phyloP scores from a whole-genome alignment of 352 stramenopile genomes.

The Peronospora farinosa region DNA sequence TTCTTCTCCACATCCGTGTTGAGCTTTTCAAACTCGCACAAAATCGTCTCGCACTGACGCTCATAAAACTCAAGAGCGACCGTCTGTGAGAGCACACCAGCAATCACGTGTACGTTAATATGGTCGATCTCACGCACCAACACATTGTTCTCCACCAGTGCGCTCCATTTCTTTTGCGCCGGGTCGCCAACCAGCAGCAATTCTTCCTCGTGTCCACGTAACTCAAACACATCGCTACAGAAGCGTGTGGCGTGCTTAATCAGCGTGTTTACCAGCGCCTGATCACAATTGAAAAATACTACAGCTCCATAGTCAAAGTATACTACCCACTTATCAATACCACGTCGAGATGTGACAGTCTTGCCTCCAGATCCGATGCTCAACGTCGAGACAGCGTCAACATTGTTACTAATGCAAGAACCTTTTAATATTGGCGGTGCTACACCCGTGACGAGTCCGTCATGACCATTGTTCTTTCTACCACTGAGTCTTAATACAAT shows the following conservation, averaged over 20 bases:
- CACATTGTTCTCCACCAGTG: slow-evolving; percentile 80
- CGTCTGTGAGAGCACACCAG: slow-evolving; percentile 92
- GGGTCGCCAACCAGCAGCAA: slow-evolving; percentile 67
- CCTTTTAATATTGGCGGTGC: slow-evolving; percentile 15
- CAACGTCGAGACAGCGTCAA: slow-evolving; percentile 37
- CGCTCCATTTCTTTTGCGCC: slow-evolving; percentile 65
- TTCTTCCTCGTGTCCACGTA: slow-evolving; percentile 74
- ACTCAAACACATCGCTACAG: slow-evolving; percentile 70
- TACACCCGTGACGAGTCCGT: slow-evolving; percentile 35
- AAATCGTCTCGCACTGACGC: slow-evolving; percentile 91
- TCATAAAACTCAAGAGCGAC: slow-evolving; percentile 95
- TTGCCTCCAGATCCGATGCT: slow-evolving; percentile 38
- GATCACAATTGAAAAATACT: slow-evolving; percentile 90
- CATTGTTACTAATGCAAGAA: slow-evolving; percentile 11
- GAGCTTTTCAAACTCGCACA: slow-evolving; percentile 91
- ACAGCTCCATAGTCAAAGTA: slow-evolving; percentile 90
- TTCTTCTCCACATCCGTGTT: slow-evolving; percentile 86
- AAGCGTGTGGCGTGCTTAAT: slow-evolving; percentile 75
- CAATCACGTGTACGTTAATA: slow-evolving; percentile 89
- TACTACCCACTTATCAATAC: slow-evolving; percentile 88
- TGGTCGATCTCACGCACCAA: slow-evolving; percentile 76
- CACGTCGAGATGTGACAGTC: slow-evolving; percentile 59
- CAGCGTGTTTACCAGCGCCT: slow-evolving; percentile 61
- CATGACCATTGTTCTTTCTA: slow-evolving; percentile 29
- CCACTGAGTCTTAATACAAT: slow-evolving; percentile 61